A percentile compares a stretch with the other conserved stretches of the same genome.
These are phyloP conservation scores for Psilocybe azurescens DNA, from an alignment of 768 basidiomycete genomes.

Conservation along the genomic window DNA sequence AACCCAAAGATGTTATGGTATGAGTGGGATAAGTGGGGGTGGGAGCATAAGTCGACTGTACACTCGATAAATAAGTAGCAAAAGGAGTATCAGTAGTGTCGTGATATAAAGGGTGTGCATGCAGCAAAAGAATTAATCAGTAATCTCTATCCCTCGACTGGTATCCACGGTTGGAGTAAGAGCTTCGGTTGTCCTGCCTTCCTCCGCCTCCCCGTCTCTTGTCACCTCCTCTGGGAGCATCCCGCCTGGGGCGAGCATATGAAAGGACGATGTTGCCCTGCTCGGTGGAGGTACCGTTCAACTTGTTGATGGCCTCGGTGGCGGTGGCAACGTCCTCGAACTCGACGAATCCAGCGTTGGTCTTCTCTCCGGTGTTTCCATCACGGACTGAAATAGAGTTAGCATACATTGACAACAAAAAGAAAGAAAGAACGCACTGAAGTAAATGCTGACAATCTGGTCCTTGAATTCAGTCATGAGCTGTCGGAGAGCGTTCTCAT, in stretches of 20 bases:
- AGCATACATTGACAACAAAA: neutral
- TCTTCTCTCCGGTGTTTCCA: conserved; percentile 32
- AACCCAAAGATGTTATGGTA: neutral
- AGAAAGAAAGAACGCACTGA: conserved; percentile 32
- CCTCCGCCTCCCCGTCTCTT: neutral
- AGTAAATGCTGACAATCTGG: conserved; percentile 32
- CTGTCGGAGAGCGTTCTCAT: conserved; percentile 27
- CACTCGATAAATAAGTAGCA: neutral
- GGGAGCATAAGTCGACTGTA: neutral
- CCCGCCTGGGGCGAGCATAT: conserved; percentile 39
- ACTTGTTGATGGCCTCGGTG: conserved; percentile 47
- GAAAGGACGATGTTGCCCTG: conserved; percentile 44
- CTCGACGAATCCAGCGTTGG: conserved; percentile 55
- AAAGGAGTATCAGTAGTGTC: neutral
- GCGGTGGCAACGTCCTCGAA: conserved; percentile 53
- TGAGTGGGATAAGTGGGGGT: neutral
- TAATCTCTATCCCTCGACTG: neutral
- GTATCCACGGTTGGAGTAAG: neutral
- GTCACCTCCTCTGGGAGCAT: conserved; percentile 2
- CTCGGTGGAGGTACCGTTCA: conserved; percentile 41
- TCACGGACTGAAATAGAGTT: conserved; percentile 34
- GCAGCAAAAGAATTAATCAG: neutral
- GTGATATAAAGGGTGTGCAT: neutral
- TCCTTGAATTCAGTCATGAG: conserved; percentile 31
- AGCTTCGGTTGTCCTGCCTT: neutral